Evolutionary conservation across 1,284 basidiomycete species (phyloP), one percentile per base, ranked within the genome.

Genomic region (Boletus sp.): DNA sequence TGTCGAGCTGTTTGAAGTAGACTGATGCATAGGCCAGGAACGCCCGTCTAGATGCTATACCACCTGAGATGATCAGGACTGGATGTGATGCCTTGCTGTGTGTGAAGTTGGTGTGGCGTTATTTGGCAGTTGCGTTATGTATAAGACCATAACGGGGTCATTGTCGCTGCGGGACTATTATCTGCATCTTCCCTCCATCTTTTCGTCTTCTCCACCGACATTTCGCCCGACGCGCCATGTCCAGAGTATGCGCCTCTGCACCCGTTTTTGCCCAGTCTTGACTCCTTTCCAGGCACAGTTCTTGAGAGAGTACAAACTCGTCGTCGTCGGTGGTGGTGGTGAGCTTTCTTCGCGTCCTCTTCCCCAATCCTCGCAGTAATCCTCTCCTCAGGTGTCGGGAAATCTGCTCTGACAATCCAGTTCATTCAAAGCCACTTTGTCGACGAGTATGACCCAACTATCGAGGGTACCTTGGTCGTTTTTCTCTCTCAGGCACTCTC

Each of bases 361-460:
- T 16, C 10, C 29, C 5, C 26, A 3, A n/a, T 36, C 33, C 16
- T 46, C 44, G 42, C 41, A 50, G 4, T 5, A 14, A 26, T 32
- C 13, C 19, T 26, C 9, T 7, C 10, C 12, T n/a, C 55, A 93
- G 93, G 92, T 78, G 94, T 96, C 58, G 94, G 94, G 57, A 97
- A 98, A 77, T 95, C 89, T 39, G 93, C 93, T 20, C 73, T 97
- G 70, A 98, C 95, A 39, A 97, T 98, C 65, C 94, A 97, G 69
- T 98, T 98, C 76, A 97, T 96, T 60, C 91, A 94, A 68, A 88
- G 85, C 57, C 91, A 96, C 71, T 99, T 99, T 68, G 94, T 98
- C 44, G 93, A 97, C 69, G 95, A 98, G 72, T 99, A 95, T 64
- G 94, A 97, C 70, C 94, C 95, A 25, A 98, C 95, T 25, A 98